Evolutionary conservation across 192 early-diverging fungal genomes (phyloP), one percentile per base, ranked within the genome.

Genomic region (Piromyces finnis): DNA sequence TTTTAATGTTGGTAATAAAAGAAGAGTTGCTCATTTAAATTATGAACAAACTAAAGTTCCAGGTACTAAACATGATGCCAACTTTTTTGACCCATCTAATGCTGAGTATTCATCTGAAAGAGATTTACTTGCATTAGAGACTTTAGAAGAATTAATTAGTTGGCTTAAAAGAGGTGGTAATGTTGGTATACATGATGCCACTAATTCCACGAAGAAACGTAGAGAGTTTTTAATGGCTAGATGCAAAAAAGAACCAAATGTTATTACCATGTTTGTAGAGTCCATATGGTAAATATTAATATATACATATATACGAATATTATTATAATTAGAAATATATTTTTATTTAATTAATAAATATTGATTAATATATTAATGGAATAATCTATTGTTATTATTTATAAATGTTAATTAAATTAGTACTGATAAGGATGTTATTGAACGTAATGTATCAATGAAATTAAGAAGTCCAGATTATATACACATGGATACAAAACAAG

Each of bases 11-110:
- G 97, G 97, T 81, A 97, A 97, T 87, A 87, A 93, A 15, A 88
- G 97, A 77, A 91, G 97, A 79, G 90, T 92, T 59, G 87, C 87
- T 4, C 88, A 89, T 36, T 83, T 84, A 30, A 79, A 80, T 7
- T 83, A 83, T 68, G 26, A 68, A 68, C 51, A 30, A 28, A 85
- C 82, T 11, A 79, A 82, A 27, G 81, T 83, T 12, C 83, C 84
- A 12, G 51, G 85, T 81, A 88, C 88, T 4, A 84, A 87, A 13
- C 96, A 97, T 79, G 92, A 93, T 79, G 91, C 94, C 51, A 84
- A 86, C n/a, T 99, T 99, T 83, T 99, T 99, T 84, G 97, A 98
- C 80, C 93, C 95, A 16, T 83, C 92, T 85, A 99, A 99, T 84
- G 83, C 84, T 13, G 86, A 93, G 36, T 94, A 93, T 77, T 88